Evolutionary conservation across 2,329 filamentous ascomycete genomes (phyloP), one percentile per base, ranked within the genome.

Genomic region (Alternaria sp.): DNA sequence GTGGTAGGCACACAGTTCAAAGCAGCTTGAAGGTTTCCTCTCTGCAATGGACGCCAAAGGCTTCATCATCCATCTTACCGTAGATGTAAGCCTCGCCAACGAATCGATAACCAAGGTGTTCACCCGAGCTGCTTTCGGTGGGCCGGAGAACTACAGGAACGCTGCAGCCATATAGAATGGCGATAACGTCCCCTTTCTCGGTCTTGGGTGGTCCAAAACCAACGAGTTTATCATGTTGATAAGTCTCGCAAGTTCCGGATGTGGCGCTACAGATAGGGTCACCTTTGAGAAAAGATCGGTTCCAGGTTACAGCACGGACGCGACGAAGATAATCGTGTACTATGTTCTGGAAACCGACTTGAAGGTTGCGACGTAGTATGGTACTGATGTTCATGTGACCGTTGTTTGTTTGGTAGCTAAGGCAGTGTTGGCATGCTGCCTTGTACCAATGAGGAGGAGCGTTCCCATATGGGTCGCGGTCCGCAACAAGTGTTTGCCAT

Each of bases 121-220:
- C 32, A 14, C 32, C 14, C 2, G 32, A 16, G 11, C 12, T 14
- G 0, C 1, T 36, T 5, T 14, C 14, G 0, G 12, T 14, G 0
- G 32, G 32, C 3, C 32, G 12, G 1, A 36, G 6, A 0, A 36
- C 1, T 2, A 36, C 32, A 0, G 32, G 32, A 36, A 36, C 32
- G 2, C 32, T 36, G 1, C 32, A 0, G 0, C 32, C 32, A 14
- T 16, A 36, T 0, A 36, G 0, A 16, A 36, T 16, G 32, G 32
- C 32, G 0, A 36, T 14, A 0, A 36, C 12, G 0, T 36, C 32
- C 12, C 14, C 32, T 3, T 0, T 36, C 1, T 36, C 32, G 5
- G 32, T 36, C 32, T 0, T 0, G 0, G 32, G 32, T 4, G 32
- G 32, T 14, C 32, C 32, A 0, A 36, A 36, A 6, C 32, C 32